A percentile compares a stretch with the other conserved stretches of the same genome.
Conservation (phyloP, 441 rosid genomes). For the Breynia disticha region DNA sequence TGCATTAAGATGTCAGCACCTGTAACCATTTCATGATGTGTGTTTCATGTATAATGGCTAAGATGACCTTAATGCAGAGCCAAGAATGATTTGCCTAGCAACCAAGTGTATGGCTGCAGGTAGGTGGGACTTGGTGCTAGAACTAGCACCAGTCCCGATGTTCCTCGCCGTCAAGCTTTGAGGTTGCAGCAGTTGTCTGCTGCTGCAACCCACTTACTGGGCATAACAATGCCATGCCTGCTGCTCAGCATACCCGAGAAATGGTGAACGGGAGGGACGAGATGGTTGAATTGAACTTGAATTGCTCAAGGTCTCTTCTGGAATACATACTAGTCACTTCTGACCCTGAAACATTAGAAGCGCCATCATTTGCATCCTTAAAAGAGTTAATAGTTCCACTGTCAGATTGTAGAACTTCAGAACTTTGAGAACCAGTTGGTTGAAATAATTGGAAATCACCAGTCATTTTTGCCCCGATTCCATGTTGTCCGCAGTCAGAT, state of each 20-base stretch:
- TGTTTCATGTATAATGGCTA: conserved; percentile 11
- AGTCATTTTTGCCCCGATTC: conserved; percentile 24
- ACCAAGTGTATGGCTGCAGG: conserved; percentile 41
- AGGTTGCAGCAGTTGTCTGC: conserved; percentile 46
- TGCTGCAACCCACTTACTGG: conserved; percentile 55
- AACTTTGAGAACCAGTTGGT: conserved; percentile 57
- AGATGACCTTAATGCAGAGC: conserved; percentile 41
- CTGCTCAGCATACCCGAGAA: conserved; percentile 37
- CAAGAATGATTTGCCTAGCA: conserved; percentile 97
- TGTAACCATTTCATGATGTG: conserved; percentile 10
- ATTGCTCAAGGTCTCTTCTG: conserved; percentile 20
- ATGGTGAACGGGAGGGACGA: conserved; percentile 26
- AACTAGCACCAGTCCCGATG: conserved; percentile 11
- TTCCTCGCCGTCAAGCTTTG: conserved; percentile 28
- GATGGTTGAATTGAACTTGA: conserved; percentile 22
- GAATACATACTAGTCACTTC: conserved; percentile 73
- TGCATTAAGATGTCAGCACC: conserved; percentile 20
- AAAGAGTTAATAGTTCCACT: conserved; percentile 39
- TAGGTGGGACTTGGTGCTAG: conserved; percentile 12
- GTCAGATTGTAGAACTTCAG: conserved; percentile 67
- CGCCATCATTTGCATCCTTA: conserved; percentile 28
- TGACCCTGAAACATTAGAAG: conserved; percentile 40
- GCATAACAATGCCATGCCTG: conserved; percentile 32
- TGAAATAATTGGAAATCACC: conserved; percentile 16
- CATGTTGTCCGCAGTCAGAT: conserved; percentile 16